These are phyloP conservation scores for Skeletonema costatum DNA, from an alignment of 108 stramenopile species.

Conservation along the genomic window DNA sequence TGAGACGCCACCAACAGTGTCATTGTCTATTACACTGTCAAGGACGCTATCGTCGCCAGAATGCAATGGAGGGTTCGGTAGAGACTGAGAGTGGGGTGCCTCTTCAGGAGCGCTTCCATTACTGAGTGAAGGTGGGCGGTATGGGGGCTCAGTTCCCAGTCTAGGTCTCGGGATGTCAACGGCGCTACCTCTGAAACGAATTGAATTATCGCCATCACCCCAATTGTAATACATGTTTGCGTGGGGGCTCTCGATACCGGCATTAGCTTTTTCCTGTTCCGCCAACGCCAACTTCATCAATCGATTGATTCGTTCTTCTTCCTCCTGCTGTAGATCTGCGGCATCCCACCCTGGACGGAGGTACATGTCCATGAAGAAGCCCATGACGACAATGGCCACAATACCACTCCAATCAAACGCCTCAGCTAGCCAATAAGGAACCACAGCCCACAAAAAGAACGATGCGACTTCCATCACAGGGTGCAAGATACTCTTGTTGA, in stretches of 20 bases:
- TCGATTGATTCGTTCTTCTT: background rate
- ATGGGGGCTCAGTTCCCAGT: background rate
- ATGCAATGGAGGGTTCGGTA: background rate
- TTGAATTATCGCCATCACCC: constrained; percentile 24
- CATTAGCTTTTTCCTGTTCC: constrained; percentile 3
- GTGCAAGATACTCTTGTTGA: constrained; percentile 66
- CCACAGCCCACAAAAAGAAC: constrained; percentile 87
- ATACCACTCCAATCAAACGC: constrained; percentile 77
- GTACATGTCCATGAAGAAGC: constrained; percentile 68
- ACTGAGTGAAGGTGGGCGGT: background rate
- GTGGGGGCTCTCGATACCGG: background rate
- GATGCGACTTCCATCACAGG: constrained; percentile 85
- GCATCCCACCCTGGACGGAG: constrained; percentile 51
- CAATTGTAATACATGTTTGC: constrained; percentile 30
- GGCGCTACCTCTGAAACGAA: constrained; percentile 40
- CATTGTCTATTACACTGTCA: background rate
- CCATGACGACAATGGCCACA: constrained; percentile 77
- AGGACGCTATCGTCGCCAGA: background rate
- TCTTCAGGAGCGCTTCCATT: background rate
- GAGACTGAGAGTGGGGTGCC: background rate
- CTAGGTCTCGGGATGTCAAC: constrained; percentile 33
- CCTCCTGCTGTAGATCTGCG: background rate
- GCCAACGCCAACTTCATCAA: constrained; percentile 12
- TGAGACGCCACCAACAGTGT: constrained; percentile 14
- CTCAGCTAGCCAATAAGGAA: constrained; percentile 92